phyloP scores from a whole-genome alignment of 2,329 filamentous ascomycete genomes.

The Calonectria pteridis region DNA sequence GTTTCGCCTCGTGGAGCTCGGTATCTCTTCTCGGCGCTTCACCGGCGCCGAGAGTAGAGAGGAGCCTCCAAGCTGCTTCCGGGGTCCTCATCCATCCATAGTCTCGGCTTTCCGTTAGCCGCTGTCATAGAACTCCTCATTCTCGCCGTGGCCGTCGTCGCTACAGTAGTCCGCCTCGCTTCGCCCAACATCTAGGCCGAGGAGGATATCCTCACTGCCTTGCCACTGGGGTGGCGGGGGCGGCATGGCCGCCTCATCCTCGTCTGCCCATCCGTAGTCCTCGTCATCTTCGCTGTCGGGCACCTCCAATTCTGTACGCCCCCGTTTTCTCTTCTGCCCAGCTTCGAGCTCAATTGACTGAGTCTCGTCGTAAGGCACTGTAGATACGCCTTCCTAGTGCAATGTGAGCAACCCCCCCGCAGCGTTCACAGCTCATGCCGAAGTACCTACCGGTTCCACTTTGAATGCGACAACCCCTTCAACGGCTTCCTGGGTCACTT shows the following conservation, averaged over 20 bases:
- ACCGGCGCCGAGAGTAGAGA: slow-evolving; percentile 45
- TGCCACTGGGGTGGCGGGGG: slow-evolving; percentile 75
- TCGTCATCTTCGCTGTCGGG: slow-evolving; percentile 75
- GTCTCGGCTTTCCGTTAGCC: slow-evolving; percentile 38
- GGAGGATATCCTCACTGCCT: slow-evolving; percentile 73
- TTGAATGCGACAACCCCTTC: slow-evolving; percentile 63
- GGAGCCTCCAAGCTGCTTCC: slow-evolving; percentile 35
- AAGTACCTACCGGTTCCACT: slow-evolving; percentile 57
- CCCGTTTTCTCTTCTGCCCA: slow-evolving; percentile 73
- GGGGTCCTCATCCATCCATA: slow-evolving; percentile 28
- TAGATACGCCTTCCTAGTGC: slow-evolving; percentile 58
- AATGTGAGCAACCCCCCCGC: slow-evolving; percentile 39
- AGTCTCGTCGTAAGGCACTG: slow-evolving; percentile 56
- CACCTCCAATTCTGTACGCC: slow-evolving; percentile 69
- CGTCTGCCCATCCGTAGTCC: slow-evolving; percentile 79
- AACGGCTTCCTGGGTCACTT: slow-evolving; percentile 53
- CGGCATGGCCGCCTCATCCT: slow-evolving; percentile 72
- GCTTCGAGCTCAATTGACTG: slow-evolving; percentile 50
- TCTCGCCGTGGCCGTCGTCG: slow-evolving; percentile 32
- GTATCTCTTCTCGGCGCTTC: slow-evolving; percentile 47
- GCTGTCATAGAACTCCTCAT: slow-evolving; percentile 36
- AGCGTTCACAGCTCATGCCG: slow-evolving; percentile 27
- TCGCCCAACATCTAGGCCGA: slow-evolving; percentile 60
- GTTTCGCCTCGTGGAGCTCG: slow-evolving; percentile 31
- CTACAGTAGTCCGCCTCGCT: slow-evolving; percentile 50